Evolutionary conservation across 2,329 filamentous ascomycete species (phyloP).

Genomic region (Xylariaceae sp.): DNA sequence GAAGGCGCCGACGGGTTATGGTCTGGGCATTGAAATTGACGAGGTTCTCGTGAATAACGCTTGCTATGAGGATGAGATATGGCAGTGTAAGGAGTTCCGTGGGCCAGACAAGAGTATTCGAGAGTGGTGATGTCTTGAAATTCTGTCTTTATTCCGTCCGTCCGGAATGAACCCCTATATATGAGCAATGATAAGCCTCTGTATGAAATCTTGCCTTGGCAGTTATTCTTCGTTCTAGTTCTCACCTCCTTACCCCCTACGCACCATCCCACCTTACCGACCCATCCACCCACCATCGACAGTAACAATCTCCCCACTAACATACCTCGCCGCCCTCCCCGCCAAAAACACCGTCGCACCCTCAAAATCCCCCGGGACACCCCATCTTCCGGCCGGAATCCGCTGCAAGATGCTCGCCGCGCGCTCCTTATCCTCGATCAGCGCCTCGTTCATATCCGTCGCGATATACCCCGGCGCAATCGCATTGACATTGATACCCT

Average conservation of each 20-base stretch:
- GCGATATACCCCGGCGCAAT: slow-evolving; percentile 86
- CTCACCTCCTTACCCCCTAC: neutral
- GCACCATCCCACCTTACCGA: slow-evolving; percentile 42
- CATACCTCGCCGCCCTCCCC: slow-evolving; percentile 67
- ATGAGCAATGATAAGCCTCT: neutral
- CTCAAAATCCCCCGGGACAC: slow-evolving; percentile 78
- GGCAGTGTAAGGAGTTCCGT: slow-evolving; percentile 61
- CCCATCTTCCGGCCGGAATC: slow-evolving; percentile 82
- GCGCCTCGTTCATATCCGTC: slow-evolving; percentile 87
- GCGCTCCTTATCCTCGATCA: slow-evolving; percentile 65
- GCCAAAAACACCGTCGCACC: slow-evolving; percentile 73
- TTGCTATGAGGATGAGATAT: slow-evolving; percentile 54
- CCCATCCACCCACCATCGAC: slow-evolving; percentile 95
- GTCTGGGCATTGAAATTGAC: slow-evolving; percentile 65
- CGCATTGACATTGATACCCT: slow-evolving; percentile 78
- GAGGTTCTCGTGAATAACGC: slow-evolving; percentile 61
- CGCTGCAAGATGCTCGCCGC: slow-evolving; percentile 68
- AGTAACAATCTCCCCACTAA: slow-evolving; percentile 72
- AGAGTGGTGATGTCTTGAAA: slow-evolving; percentile 15
- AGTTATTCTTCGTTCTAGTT: neutral
- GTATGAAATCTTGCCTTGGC: neutral
- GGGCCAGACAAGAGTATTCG: slow-evolving; percentile 36
- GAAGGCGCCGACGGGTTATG: slow-evolving; percentile 52
- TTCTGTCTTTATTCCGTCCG: no score
- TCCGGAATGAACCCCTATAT: neutral